Conservation (phyloP, 129 eudicot species). For the Pulicaria dysenterica region DNA sequence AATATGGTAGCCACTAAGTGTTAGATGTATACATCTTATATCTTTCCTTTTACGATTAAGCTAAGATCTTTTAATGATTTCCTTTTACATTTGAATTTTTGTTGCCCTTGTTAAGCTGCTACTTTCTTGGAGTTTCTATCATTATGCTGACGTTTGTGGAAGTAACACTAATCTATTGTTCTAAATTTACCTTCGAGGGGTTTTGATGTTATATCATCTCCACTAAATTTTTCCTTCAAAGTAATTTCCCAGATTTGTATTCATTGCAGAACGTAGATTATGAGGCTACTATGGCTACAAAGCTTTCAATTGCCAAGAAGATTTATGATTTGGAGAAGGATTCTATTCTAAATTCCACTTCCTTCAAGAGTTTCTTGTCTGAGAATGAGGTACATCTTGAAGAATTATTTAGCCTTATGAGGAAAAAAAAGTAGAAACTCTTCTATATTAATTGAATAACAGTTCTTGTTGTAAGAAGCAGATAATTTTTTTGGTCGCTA, state of each 20-base stretch:
- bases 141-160: not conserved
- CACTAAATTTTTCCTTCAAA: constrained; percentile 3
- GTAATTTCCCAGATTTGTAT: not conserved
- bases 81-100: not conserved
- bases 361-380: constrained; percentile 66
- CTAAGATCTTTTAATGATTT: not conserved
- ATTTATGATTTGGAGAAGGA: constrained; percentile 76
- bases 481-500: too few relatives aligned
- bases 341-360: constrained; percentile 49
- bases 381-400: constrained; percentile 66
- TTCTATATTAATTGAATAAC: not conserved
- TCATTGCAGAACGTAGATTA: constrained; percentile 82
- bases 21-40: constrained; percentile 8
- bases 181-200: not conserved
- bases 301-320: constrained; percentile 90
- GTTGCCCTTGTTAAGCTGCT: constrained; percentile 3
- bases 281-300: constrained; percentile 83
- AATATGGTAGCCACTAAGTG: not conserved
- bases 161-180: not conserved
- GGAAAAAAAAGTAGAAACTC: not conserved
- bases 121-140: not conserved
- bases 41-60: constrained; percentile 9
- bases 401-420: constrained; percentile 3
- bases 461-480: not conserved
- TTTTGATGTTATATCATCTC: constrained; percentile 2